These are phyloP conservation scores for Dendrocalamus sinicus DNA, from an alignment of 176 grass and related monocot genomes.

Conservation along the genomic window DNA sequence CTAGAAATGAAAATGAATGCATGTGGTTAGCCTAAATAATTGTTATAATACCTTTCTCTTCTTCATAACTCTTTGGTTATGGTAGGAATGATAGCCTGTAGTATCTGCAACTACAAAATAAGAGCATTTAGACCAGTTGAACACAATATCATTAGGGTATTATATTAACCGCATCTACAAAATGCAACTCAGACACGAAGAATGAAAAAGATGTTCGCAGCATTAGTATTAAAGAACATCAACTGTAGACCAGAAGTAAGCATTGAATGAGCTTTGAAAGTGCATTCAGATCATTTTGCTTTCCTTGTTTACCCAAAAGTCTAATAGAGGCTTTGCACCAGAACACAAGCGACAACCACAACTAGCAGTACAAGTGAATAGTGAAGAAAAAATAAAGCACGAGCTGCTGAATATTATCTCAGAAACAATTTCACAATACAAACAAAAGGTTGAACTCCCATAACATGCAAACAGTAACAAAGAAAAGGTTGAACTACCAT, in stretches of 20 bases:
- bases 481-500: background rate
- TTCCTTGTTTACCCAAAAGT: constrained; percentile 15
- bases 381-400: constrained; percentile 30
- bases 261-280: background rate
- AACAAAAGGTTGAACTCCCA: background rate
- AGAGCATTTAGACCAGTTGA: constrained; percentile 17
- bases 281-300: constrained; percentile 8
- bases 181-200: background rate
- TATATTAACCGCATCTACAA: constrained; percentile 18
- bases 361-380: background rate
- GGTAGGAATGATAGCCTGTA: constrained; percentile 35
- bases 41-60: constrained; percentile 80
- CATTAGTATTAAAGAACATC: constrained; percentile 28
- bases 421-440: constrained; percentile 9
- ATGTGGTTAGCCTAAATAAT: constrained; percentile 23
- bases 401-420: background rate
- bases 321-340: constrained; percentile 21
- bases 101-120: constrained; percentile 45
- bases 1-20: constrained; percentile 5
- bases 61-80: constrained; percentile 55
- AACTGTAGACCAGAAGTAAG: constrained; percentile 8
- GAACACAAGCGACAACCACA: constrained; percentile 13
- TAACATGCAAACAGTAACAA: constrained; percentile 34
- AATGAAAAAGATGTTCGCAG: constrained; percentile 21
- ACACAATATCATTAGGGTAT: background rate